Base-by-base conservation (phyloP, 2,329 filamentous ascomycete genomes). In the Colletotrichum nymphaeae region DNA sequence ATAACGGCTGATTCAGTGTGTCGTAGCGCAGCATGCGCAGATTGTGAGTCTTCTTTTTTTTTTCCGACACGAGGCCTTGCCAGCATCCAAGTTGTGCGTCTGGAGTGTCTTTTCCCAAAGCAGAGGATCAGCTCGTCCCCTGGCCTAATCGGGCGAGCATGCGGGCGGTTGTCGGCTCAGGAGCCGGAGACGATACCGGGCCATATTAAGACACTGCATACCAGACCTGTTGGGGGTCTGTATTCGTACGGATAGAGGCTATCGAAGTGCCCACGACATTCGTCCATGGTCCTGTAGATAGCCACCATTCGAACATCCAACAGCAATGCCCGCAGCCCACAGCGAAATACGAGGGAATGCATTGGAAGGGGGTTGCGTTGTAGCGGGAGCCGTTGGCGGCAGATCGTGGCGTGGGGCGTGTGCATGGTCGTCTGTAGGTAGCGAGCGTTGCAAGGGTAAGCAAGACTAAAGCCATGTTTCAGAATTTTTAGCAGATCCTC, bases 401-500 rank as follows among this genome's bases (percentile, higher is more conserved):
- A 72, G 58, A 68, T 68, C 37, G 63, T 68, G 69, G 69, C 63
- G 37, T 72, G 63, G 72, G 42, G 69, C 42, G 68, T 74, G 72
- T 62, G 66, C 62, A 66, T 73, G 19, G 42, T 68, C 26, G 37
- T 42, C 57, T 37, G 57, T 57, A 57, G 53, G 42, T 16, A 52
- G 70, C 53, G 59, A 32, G 30, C 22, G 55, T 71, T 57, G 53
- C 35, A 37, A 52, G 67, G 67, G 52, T 55, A 72, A 52, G 68
- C 62, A 52, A 68, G 69, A 57, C 53, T 63, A 68, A 73, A 63
- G 63, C 46, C 58, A 30, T 68, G 72, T 74, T 74, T 74, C 72
- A 73, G 69, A 72, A 67, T 68, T 56, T 53, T 67, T 60, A 68
- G 72, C 57, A 64, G 63, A 68, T 72, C 63, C 63, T 74, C 72